These are phyloP conservation scores for California macrophylla DNA, from an alignment of 441 rosid species.

Conservation along the genomic window DNA sequence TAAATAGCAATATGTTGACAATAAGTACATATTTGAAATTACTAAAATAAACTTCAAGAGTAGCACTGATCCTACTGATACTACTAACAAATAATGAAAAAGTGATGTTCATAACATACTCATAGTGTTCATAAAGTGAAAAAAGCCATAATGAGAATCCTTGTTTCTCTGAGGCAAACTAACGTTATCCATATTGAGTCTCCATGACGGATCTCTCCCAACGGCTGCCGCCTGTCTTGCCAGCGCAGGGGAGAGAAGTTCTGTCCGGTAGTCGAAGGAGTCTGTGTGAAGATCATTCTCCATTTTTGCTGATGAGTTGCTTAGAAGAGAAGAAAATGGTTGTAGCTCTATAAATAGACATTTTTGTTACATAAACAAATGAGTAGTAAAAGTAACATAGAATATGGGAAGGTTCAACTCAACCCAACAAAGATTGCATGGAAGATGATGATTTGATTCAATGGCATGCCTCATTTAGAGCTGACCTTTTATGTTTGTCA, in stretches of 20 bases:
- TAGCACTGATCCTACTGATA: no score
- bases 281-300: background rate
- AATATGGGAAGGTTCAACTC: background rate
- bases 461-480: background rate
- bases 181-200: conserved; percentile 27
- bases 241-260: conserved; percentile 31
- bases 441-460: background rate
- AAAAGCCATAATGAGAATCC: conserved; percentile 17
- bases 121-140: conserved; percentile 9
- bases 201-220: conserved; percentile 27
- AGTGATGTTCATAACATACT: conserved; percentile 23
- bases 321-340: background rate
- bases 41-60: no score
- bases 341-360: background rate
- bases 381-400: background rate
- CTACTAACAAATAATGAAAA: no score
- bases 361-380: background rate
- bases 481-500: background rate
- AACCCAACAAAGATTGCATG: background rate
- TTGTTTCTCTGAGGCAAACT: conserved; percentile 19
- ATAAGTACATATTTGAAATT: no score
- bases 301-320: background rate
- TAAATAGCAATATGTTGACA: no score
- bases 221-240: conserved; percentile 9
- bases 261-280: conserved; percentile 2